A percentile compares a stretch with the other conserved stretches of the same genome.
These are phyloP conservation scores for Ceratobasidium papillatum DNA, from an alignment of 1,284 basidiomycete species.

Conservation along the genomic window DNA sequence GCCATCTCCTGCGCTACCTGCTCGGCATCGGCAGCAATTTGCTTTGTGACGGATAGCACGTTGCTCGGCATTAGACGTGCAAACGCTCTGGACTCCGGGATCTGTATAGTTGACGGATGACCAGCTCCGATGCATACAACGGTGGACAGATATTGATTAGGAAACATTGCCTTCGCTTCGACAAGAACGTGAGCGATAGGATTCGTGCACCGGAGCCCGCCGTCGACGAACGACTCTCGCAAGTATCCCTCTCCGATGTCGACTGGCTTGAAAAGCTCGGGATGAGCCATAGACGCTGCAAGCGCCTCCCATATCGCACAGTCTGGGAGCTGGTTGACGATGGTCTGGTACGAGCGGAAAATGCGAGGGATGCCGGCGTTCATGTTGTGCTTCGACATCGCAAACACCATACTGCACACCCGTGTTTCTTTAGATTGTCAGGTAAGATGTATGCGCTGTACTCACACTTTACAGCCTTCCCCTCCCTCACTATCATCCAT, in stretches of 20 bases:
- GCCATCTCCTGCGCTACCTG: conserved; percentile 7
- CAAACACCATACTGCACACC: too few species aligned
- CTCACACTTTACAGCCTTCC: background rate
- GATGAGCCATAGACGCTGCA: too few species aligned
- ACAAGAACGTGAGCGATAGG: background rate
- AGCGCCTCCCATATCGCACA: too few species aligned
- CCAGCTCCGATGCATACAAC: background rate
- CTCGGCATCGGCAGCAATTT: conserved; percentile 13
- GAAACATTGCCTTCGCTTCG: background rate
- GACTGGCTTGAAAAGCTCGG: conserved; percentile 14
- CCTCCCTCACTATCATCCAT: background rate
- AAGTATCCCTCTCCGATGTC: background rate
- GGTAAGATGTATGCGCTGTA: too few species aligned
- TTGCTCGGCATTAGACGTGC: background rate
- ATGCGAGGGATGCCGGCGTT: too few species aligned
- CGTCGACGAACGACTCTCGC: background rate
- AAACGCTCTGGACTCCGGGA: background rate
- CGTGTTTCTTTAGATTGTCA: too few species aligned
- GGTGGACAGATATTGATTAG: background rate
- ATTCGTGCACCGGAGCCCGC: background rate
- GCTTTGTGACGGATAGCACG: background rate
- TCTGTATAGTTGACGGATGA: background rate
- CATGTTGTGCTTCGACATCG: too few species aligned
- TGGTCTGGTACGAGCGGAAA: too few species aligned
- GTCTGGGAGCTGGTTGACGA: too few species aligned